These are phyloP conservation scores for Neurospora discreta DNA, from an alignment of 495 filamentous ascomycete genomes.

Conservation along the genomic window DNA sequence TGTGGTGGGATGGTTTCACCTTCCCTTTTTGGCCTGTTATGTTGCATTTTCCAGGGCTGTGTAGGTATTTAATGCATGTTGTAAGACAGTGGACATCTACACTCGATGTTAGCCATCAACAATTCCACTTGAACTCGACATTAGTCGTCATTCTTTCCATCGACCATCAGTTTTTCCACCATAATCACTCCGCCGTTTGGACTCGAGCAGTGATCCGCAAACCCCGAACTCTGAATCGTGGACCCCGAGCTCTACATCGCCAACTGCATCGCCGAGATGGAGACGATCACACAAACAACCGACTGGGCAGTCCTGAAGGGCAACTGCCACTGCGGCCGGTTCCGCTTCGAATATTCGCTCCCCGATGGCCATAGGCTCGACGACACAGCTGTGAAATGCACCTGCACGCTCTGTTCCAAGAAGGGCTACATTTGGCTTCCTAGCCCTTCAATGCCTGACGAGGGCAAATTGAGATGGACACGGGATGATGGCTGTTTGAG, in stretches of 20 bases:
- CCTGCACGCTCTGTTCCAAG: constrained; percentile 18
- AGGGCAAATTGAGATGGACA: neutral
- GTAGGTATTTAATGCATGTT: neutral
- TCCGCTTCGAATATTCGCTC: constrained; percentile 14
- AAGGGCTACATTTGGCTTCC: constrained; percentile 11
- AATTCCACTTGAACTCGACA: neutral
- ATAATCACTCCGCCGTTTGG: neutral
- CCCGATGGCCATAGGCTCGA: neutral
- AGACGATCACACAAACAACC: neutral
- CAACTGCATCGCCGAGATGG: neutral
- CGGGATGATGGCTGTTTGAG: constrained; percentile 1
- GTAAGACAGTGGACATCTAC: neutral
- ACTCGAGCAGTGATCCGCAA: neutral
- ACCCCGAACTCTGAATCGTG: neutral
- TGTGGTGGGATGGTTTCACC: neutral
- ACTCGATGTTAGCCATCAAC: neutral
- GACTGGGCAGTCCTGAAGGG: neutral
- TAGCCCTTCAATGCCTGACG: neutral
- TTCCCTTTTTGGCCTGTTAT: neutral
- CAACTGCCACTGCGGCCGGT: constrained; percentile 25
- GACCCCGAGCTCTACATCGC: neutral
- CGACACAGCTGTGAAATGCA: constrained; percentile 5
- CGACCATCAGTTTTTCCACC: neutral
- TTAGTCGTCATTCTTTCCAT: neutral
- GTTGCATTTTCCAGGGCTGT: neutral